phyloP scores from a whole-genome alignment of 176 grass and related monocot genomes.

The Neostapfia colusana region DNA sequence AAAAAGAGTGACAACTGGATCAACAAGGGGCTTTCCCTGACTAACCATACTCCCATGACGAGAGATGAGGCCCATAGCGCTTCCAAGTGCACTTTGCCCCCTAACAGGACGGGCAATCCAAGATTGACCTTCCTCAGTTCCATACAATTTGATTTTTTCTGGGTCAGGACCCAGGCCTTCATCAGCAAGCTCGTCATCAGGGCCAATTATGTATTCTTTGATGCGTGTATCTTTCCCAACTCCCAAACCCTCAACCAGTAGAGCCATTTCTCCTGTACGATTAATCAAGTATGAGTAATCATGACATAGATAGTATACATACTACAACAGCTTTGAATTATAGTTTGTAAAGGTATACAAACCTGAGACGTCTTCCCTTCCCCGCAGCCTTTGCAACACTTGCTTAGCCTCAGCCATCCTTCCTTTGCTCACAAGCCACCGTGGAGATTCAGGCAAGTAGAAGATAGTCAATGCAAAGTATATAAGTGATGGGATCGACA shows the following conservation, averaged over 20 bases:
- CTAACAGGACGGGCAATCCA: slow-evolving; percentile 82
- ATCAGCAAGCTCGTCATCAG: slow-evolving; percentile 65
- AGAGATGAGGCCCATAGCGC: slow-evolving; percentile 64
- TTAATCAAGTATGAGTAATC: slow-evolving; percentile 30
- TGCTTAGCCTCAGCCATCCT: slow-evolving; percentile 77
- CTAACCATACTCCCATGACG: slow-evolving; percentile 61
- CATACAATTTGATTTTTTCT: slow-evolving; percentile 81
- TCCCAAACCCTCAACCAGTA: slow-evolving; percentile 84
- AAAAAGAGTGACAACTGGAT: slow-evolving; percentile 87
- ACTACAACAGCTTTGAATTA: slow-evolving; percentile 9
- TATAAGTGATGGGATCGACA: slow-evolving; percentile 79
- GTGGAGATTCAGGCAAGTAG: slow-evolving; percentile 96
- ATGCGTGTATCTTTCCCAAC: slow-evolving; percentile 75
- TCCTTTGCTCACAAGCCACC: slow-evolving; percentile 97
- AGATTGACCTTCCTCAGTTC: slow-evolving; percentile 77
- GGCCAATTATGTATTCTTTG: slow-evolving; percentile 92
- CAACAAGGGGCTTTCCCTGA: slow-evolving; percentile 69
- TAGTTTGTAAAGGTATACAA: slow-evolving; percentile 18
- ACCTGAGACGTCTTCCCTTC: slow-evolving; percentile 97
- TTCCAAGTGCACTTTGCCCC: slow-evolving; percentile 72
- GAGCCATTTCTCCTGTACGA: slow-evolving; percentile 91
- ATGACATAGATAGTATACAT: background rate
- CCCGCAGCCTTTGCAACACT: slow-evolving; percentile 67
- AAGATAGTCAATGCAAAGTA: slow-evolving; percentile 86
- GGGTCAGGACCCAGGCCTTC: slow-evolving; percentile 54